A percentile compares a stretch with the other conserved stretches of the same genome.
Conservation (phyloP, 768 basidiomycete species). For the Suillus sp. region DNA sequence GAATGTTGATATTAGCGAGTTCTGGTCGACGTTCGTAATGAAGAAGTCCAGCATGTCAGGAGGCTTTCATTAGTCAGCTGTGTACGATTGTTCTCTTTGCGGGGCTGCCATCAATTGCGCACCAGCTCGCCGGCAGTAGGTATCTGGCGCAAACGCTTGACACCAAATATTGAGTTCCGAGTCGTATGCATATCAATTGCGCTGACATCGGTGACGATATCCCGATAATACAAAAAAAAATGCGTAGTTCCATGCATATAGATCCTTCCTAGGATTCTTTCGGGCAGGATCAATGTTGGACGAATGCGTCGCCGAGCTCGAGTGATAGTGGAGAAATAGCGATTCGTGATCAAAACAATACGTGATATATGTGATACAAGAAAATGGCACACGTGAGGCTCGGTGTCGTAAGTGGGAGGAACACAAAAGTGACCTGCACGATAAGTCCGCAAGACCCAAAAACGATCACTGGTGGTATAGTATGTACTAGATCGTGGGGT, state of each 20-base stretch:
- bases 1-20: background rate
- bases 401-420: background rate
- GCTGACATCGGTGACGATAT: background rate
- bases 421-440: conserved; percentile 2
- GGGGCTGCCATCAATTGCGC: too few species aligned
- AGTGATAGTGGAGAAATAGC: background rate
- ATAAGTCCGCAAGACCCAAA: background rate
- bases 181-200: background rate
- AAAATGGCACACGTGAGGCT: conserved; percentile 1
- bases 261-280: background rate
- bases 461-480: conserved; percentile 4
- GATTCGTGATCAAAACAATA: background rate
- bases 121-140: background rate
- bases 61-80: background rate
- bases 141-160: background rate
- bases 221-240: background rate
- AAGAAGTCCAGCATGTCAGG: background rate
- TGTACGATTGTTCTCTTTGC: background rate
- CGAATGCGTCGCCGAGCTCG: background rate
- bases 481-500: conserved; percentile 3
- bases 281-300: background rate
- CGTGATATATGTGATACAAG: conserved; percentile 6
- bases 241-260: background rate
- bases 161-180: background rate
- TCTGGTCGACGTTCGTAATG: background rate